phyloP scores from a whole-genome alignment of 75 land plant species.

The Sequoiadendron giganteum region DNA sequence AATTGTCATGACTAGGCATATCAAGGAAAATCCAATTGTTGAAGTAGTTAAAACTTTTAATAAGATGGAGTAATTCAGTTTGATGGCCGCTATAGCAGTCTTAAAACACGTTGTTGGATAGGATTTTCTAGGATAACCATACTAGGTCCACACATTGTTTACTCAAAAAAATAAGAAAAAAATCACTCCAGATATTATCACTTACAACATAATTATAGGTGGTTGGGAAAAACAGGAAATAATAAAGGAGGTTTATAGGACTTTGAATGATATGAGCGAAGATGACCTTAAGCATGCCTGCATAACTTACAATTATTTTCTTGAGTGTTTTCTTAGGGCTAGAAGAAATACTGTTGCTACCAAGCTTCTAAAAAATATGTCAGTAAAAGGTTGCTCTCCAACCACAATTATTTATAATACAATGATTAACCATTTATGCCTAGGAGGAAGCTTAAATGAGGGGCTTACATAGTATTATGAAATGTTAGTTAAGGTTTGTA shows the following conservation, averaged over 20 bases:
- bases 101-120: constrained; percentile 39
- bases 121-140: constrained; percentile 42
- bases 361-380: constrained; percentile 36
- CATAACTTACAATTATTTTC: constrained; percentile 33
- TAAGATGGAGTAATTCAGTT: constrained; percentile 41
- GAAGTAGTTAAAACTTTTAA: constrained; percentile 43
- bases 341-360: constrained; percentile 37
- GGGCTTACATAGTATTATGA: constrained; percentile 40
- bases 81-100: constrained; percentile 12
- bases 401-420: constrained; percentile 46
- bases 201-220: constrained; percentile 44
- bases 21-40: constrained; percentile 29
- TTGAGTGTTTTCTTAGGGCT: constrained; percentile 55
- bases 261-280: constrained; percentile 34
- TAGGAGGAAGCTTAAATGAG: constrained; percentile 36
- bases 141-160: constrained; percentile 39
- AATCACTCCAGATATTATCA: constrained; percentile 23
- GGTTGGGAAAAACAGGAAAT: constrained; percentile 64
- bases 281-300: constrained; percentile 43
- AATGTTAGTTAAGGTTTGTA: constrained; percentile 30
- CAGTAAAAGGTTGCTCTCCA: constrained; percentile 30
- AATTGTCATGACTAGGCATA: constrained; percentile 46
- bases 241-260: constrained; percentile 34
- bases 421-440: constrained; percentile 44
- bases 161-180: constrained; percentile 32